These are phyloP conservation scores for Diaporthe nobilis DNA, from an alignment of 2,329 filamentous ascomycete genomes.

Conservation along the genomic window DNA sequence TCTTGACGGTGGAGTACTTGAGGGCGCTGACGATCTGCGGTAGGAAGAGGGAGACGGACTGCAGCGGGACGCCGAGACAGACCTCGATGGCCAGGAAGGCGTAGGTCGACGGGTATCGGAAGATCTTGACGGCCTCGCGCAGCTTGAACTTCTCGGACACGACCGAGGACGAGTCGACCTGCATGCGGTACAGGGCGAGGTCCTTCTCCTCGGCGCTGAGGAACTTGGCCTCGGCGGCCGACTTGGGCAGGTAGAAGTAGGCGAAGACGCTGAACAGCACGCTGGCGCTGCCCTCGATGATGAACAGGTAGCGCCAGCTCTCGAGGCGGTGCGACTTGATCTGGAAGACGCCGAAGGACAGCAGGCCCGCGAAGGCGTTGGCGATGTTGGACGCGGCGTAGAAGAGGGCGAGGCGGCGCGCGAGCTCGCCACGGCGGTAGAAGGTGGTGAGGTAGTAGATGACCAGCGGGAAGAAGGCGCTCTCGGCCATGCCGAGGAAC, in stretches of 20 bases:
- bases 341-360: slow-evolving; percentile 65
- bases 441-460: slow-evolving; percentile 72
- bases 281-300: slow-evolving; percentile 69
- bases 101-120: slow-evolving; percentile 64
- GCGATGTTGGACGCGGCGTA: slow-evolving; percentile 71
- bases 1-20: slow-evolving; percentile 66
- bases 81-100: slow-evolving; percentile 68
- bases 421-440: slow-evolving; percentile 80
- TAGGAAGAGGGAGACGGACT: slow-evolving; percentile 65
- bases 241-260: slow-evolving; percentile 77
- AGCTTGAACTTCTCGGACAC: slow-evolving; percentile 68
- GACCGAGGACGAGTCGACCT: slow-evolving; percentile 78
- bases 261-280: slow-evolving; percentile 74
- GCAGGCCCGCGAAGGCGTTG: slow-evolving; percentile 74
- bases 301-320: slow-evolving; percentile 65
- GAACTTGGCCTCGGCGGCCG: slow-evolving; percentile 75
- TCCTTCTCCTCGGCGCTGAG: slow-evolving; percentile 75
- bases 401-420: slow-evolving; percentile 78
- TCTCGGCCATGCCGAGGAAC: slow-evolving; percentile 79
- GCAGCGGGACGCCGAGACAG: slow-evolving; percentile 71
- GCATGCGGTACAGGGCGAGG: slow-evolving; percentile 80
- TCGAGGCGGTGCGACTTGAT: slow-evolving; percentile 51
- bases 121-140: slow-evolving; percentile 65
- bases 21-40: slow-evolving; percentile 67
- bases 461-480: slow-evolving; percentile 78